phyloP scores from a whole-genome alignment of 179 eudicot genomes.

The Corrigiola litoralis region DNA sequence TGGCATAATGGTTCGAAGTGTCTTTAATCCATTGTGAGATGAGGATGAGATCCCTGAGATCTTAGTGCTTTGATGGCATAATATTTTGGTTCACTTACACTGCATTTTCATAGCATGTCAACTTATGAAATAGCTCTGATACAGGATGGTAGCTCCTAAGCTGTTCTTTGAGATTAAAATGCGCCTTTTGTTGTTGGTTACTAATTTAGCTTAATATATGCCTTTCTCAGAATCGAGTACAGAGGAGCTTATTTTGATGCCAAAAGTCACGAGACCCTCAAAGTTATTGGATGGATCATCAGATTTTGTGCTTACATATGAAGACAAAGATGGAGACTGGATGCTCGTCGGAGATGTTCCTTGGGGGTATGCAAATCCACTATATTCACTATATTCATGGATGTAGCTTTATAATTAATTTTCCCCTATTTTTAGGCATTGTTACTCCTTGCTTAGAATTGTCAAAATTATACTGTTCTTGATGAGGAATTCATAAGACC shows the following conservation, averaged over 20 bases:
- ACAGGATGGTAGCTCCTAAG: neutral
- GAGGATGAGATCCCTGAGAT: neutral
- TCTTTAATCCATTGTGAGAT: neutral
- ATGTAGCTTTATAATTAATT: no score
- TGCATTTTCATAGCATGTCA: no score
- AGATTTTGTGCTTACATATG: slow-evolving; percentile 82
- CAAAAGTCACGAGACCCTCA: slow-evolving; percentile 42
- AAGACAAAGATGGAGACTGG: slow-evolving; percentile 94
- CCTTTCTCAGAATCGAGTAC: slow-evolving; percentile 35
- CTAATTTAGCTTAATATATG: neutral
- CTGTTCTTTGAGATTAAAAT: neutral
- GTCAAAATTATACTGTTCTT: no score
- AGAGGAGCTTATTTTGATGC: slow-evolving; percentile 38
- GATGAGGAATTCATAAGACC: neutral
- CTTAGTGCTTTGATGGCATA: neutral
- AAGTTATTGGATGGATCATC: slow-evolving; percentile 68
- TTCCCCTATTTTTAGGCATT: no score
- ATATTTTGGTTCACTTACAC: no score
- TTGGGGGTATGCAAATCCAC: slow-evolving; percentile 47
- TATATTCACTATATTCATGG: no score
- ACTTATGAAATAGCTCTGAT: neutral
- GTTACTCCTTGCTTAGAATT: no score
- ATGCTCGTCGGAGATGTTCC: slow-evolving; percentile 98
- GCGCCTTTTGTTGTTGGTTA: neutral
- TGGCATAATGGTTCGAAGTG: neutral